phyloP scores from a whole-genome alignment of 176 grass and related monocot genomes.

The Melocanna baccifera region DNA sequence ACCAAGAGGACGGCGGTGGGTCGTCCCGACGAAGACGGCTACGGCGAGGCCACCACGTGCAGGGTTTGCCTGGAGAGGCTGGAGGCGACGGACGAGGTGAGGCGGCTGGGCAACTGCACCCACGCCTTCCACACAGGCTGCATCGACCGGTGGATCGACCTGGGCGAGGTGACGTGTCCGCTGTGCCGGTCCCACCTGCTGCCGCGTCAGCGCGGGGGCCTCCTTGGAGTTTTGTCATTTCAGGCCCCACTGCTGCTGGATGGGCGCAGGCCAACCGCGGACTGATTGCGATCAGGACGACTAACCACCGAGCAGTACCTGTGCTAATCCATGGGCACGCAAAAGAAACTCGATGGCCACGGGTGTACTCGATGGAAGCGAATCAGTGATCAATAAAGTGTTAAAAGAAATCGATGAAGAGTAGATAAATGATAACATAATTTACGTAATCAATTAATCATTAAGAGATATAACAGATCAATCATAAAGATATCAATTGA shows the following conservation, averaged over 20 bases:
- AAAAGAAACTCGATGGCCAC: neutral
- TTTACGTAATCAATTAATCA: too few relatives aligned
- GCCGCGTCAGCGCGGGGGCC: constrained; percentile 23
- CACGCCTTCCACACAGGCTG: constrained; percentile 71
- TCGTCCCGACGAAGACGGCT: neutral
- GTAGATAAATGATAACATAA: too few relatives aligned
- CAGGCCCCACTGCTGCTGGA: neutral
- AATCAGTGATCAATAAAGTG: neutral
- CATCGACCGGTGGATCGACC: constrained; percentile 81
- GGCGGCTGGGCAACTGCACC: constrained; percentile 64
- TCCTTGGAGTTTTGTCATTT: constrained; percentile 17
- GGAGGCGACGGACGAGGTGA: constrained; percentile 50
- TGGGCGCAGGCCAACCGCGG: constrained; percentile 11
- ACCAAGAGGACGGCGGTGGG: neutral
- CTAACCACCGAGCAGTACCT: constrained; percentile 16
- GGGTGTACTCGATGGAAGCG: constrained; percentile 1
- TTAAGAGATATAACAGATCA: too few relatives aligned
- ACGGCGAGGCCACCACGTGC: constrained; percentile 27
- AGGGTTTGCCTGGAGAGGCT: constrained; percentile 73
- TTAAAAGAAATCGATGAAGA: too few relatives aligned
- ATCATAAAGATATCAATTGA: too few relatives aligned
- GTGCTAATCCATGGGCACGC: constrained; percentile 9
- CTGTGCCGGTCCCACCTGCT: constrained; percentile 58
- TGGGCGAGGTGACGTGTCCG: constrained; percentile 63
- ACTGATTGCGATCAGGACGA: constrained; percentile 35